phyloP scores from a whole-genome alignment of 768 basidiomycete species.

The Dacryopinax spathularia region DNA sequence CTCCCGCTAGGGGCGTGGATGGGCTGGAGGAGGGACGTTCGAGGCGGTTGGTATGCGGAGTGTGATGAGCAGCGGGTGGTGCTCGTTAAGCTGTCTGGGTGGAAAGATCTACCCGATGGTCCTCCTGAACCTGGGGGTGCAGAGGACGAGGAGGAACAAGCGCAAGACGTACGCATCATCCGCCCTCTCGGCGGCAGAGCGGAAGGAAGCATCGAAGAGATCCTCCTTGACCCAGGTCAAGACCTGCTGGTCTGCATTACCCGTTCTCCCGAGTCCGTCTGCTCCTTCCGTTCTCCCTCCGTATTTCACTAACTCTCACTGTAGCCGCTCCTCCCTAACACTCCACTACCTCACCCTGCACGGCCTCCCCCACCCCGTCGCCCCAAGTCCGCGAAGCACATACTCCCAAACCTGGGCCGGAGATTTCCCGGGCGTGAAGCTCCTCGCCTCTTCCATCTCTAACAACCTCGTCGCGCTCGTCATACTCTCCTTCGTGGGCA shows the following conservation, averaged over 20 bases:
- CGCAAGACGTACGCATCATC: background rate
- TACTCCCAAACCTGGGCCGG: background rate
- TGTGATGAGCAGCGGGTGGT: background rate
- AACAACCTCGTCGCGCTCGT: background rate
- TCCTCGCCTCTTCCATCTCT: background rate
- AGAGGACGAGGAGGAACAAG: background rate
- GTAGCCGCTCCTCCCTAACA: background rate
- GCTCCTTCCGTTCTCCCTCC: background rate
- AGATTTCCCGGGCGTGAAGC: background rate
- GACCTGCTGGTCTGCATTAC: background rate
- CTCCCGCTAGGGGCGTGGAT: background rate
- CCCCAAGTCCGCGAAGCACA: background rate
- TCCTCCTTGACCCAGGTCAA: background rate
- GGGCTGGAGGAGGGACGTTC: background rate
- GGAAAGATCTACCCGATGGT: background rate
- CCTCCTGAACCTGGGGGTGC: background rate
- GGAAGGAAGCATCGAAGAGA: background rate
- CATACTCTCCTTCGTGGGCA: background rate
- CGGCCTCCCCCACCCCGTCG: background rate
- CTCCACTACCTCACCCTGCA: background rate
- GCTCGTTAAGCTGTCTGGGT: background rate
- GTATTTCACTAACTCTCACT: background rate
- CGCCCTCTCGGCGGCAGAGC: background rate
- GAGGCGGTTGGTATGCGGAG: background rate
- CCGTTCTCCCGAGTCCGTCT: background rate